phyloP scores from a whole-genome alignment of 2,329 filamentous ascomycete genomes.

The Clarireedia sp. region DNA sequence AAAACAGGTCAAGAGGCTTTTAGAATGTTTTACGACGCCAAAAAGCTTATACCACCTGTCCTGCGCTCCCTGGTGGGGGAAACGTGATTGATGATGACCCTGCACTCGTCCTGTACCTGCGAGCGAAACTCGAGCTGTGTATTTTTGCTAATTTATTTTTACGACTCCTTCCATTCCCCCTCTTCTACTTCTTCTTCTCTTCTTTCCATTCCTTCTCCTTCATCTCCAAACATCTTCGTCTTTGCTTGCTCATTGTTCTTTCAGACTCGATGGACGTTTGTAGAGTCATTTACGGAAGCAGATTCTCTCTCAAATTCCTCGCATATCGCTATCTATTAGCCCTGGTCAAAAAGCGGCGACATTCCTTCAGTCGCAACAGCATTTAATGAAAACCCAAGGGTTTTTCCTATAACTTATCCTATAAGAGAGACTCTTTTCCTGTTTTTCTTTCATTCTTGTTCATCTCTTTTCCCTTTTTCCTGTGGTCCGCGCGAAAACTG shows the following conservation, averaged over 20 bases:
- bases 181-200: neutral
- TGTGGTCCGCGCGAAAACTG: neutral
- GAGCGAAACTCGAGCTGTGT: neutral
- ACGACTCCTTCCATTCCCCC: neutral
- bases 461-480: neutral
- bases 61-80: neutral
- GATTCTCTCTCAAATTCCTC: neutral
- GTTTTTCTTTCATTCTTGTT: neutral
- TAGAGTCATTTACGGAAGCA: neutral
- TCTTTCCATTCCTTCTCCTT: neutral
- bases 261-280: neutral
- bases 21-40: neutral
- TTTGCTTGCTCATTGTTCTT: neutral
- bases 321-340: neutral
- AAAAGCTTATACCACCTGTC: neutral
- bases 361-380: neutral
- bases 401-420: neutral
- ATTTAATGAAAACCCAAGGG: neutral
- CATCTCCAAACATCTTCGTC: neutral
- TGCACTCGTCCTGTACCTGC: neutral
- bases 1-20: neutral
- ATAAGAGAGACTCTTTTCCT: neutral
- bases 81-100: neutral
- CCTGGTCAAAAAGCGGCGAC: neutral
- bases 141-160: slow-evolving; percentile 1